These are phyloP conservation scores for Eucalyptus decipiens DNA, from an alignment of 345 rosid species.

Conservation along the genomic window DNA sequence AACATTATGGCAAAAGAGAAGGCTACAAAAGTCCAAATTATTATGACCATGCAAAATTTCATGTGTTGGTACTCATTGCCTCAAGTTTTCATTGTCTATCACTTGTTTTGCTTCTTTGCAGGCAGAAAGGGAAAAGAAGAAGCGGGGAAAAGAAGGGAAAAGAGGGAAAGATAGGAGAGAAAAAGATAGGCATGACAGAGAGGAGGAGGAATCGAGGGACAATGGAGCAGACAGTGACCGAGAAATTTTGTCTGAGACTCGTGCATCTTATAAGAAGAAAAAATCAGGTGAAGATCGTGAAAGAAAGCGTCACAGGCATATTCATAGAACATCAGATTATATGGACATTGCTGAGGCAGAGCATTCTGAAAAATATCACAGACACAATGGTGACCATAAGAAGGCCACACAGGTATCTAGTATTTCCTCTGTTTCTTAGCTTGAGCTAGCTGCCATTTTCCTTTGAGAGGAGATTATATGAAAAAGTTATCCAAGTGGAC, in stretches of 20 bases:
- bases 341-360: constrained; percentile 42
- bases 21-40: neutral
- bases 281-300: constrained; percentile 47
- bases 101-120: constrained; percentile 1
- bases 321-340: constrained; percentile 29
- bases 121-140: constrained; percentile 63
- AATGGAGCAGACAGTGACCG: constrained; percentile 34
- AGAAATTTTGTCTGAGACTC: constrained; percentile 23
- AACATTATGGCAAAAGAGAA: neutral
- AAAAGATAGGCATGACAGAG: constrained; percentile 52
- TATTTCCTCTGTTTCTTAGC: neutral
- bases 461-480: neutral
- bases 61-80: neutral
- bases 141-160: constrained; percentile 59
- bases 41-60: neutral
- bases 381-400: constrained; percentile 40
- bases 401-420: constrained; percentile 51
- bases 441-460: neutral
- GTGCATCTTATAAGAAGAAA: constrained; percentile 24
- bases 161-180: constrained; percentile 59
- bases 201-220: constrained; percentile 31
- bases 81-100: neutral
- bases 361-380: constrained; percentile 33
- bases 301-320: constrained; percentile 51
- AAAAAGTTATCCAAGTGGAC: neutral